Evolutionary conservation across 805 yeast genomes (phyloP), one percentile per base, ranked within the genome.

Genomic region (Myxozyma mucilagina): DNA sequence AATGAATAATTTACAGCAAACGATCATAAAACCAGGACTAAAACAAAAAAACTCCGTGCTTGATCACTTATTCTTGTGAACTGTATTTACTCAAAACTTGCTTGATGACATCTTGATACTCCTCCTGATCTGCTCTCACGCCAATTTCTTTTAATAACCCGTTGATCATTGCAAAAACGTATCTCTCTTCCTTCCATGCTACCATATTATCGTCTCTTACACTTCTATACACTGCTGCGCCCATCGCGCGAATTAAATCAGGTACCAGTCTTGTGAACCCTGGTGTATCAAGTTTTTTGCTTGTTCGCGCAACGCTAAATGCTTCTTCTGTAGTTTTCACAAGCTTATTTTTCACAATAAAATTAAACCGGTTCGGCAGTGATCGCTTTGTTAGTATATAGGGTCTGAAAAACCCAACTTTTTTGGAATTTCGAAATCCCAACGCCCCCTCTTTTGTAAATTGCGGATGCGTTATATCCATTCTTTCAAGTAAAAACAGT

Each of bases 371-470:
- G 13, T 13, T 35, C 32, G 10, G 59, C 13, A 20, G 24, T 16
- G 32, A 24, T 35, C 16, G 2, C 20, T 45, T 10, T 32, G 63
- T 48, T 29, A 55, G 31, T 14, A 55, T 36, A 32, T 60, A 60
- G 16, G 63, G 63, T 42, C 63, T 32, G 53, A 60, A 56, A n/a
- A 45, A 39, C 4, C 63, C 60, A 50, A 44, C 13, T 20, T 53
- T 36, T 16, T 47, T 42, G 1, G 39, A 20, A 11, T 24, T 9
- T 31, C 18, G 32, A 39, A 38, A 41, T 9, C 47, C 29, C 14
- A 51, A 51, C 18, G 55, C 47, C 5, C 18, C 38, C 5, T 44
- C 29, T 49, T 29, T 14, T 20, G 32, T 5, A 13, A 13, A 4
- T 32, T 16, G 8, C 6, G 34, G n/a, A 10, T 29, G 34, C 31